Evolutionary conservation across 2,329 filamentous ascomycete genomes (phyloP).

Genomic region (Colletotrichum cordylinicola): DNA sequence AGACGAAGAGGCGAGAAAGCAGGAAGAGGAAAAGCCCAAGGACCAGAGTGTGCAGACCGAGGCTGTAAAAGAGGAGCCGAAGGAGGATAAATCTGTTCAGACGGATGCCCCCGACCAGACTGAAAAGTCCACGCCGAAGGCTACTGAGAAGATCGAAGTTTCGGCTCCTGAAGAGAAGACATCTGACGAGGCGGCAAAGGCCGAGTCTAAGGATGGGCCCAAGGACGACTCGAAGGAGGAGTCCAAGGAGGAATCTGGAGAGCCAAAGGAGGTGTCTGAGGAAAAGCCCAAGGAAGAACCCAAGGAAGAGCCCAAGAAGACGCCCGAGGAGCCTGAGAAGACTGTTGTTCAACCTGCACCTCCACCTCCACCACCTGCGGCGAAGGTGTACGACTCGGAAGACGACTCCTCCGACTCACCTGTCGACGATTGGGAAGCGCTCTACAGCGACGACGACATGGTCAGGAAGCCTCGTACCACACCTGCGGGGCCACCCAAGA

Average conservation of each 20-base stretch:
- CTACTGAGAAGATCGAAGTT: background rate
- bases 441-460: conserved; percentile 65
- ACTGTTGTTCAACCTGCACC: conserved; percentile 17
- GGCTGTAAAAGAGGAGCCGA: background rate
- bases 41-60: conserved; percentile 20
- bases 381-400: conserved; percentile 41
- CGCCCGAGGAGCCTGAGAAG: conserved; percentile 4
- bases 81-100: background rate
- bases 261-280: background rate
- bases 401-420: conserved; percentile 66
- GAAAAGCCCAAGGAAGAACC: conserved; percentile 15
- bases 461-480: conserved; percentile 53
- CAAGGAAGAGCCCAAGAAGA: conserved; percentile 17
- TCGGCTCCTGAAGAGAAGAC: background rate
- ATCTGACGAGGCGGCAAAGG: background rate
- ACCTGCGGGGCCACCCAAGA: conserved; percentile 37
- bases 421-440: conserved; percentile 63
- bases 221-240: background rate
- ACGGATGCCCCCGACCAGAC: background rate
- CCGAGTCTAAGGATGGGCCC: background rate
- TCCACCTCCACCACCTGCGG: background rate
- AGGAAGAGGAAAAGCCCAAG: conserved; percentile 23
- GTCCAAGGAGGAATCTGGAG: background rate
- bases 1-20: conserved; percentile 21
- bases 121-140: background rate